Percentiles rank a stretch among this genome's conserved stretches.
These are phyloP conservation scores for Porodaedalea pini DNA, from an alignment of 1,284 basidiomycete species.

Conservation along the genomic window DNA sequence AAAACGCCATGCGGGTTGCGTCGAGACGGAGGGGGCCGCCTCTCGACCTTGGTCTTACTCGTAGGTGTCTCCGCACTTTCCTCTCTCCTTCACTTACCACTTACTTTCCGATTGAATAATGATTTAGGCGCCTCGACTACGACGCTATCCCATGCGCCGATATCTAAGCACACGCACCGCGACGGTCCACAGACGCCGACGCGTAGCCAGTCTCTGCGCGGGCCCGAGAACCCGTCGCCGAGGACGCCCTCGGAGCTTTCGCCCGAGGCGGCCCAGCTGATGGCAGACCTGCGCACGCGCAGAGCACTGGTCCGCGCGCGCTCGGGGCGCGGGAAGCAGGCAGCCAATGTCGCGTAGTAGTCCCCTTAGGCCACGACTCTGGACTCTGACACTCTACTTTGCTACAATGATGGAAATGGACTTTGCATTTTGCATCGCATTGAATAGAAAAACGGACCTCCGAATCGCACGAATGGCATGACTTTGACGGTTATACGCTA, in stretches of 20 bases:
- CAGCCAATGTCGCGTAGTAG: not conserved
- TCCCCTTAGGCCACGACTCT: no score
- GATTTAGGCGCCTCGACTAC: constrained; percentile 12
- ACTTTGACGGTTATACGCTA: not conserved
- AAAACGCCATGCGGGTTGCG: not conserved
- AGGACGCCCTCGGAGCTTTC: constrained; percentile 71
- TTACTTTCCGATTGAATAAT: not conserved
- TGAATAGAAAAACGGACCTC: not conserved
- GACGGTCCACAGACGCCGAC: constrained; percentile 28
- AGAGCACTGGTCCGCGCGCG: constrained; percentile 41
- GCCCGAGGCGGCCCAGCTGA: constrained; percentile 59
- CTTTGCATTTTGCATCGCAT: not conserved
- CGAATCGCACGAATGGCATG: not conserved
- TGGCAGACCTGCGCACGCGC: constrained; percentile 58
- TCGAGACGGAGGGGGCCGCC: not conserved
- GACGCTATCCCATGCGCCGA: constrained; percentile 19
- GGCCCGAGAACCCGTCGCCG: constrained; percentile 45
- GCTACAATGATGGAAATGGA: not conserved
- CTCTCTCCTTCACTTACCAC: not conserved
- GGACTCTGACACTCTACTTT: not conserved
- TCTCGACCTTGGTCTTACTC: constrained; percentile 7
- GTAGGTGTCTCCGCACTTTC: no score
- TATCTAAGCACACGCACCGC: constrained; percentile 10
- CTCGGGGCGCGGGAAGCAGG: constrained; percentile 12
- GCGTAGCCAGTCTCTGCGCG: constrained; percentile 28